Conservation (phyloP, 106 monocot species). For the Phalaenopsis equestris region DNA sequence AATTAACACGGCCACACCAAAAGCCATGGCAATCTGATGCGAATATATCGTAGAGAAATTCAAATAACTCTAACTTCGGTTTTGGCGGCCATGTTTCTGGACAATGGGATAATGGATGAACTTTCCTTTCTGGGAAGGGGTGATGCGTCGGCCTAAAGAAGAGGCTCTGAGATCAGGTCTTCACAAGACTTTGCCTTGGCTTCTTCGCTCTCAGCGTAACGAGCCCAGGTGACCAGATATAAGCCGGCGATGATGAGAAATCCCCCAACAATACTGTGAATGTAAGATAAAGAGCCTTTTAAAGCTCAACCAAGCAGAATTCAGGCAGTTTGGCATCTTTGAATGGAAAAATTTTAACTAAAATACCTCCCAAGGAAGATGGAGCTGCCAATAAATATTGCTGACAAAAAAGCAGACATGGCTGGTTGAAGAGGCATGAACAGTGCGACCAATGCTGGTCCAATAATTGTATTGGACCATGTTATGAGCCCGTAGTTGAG, state of each 20-base stretch:
- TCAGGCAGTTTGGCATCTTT: too few species aligned
- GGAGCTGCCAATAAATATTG: conserved; percentile 61
- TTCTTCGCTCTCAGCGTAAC: conserved; percentile 31
- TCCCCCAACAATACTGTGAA: conserved; percentile 49
- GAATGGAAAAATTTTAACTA: too few species aligned
- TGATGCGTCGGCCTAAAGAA: conserved; percentile 14
- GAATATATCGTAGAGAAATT: too few species aligned
- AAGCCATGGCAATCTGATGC: too few species aligned
- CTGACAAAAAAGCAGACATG: conserved; percentile 56
- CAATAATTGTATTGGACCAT: conserved; percentile 66
- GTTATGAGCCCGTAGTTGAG: conserved; percentile 59
- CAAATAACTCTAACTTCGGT: too few species aligned
- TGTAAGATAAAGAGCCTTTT: not conserved
- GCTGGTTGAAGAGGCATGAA: conserved; percentile 77
- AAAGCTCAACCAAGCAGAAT: not conserved
- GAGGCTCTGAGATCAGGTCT: conserved; percentile 20
- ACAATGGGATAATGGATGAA: not conserved
- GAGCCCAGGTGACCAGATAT: conserved; percentile 69
- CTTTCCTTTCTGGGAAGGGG: not conserved
- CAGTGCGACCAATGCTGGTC: conserved; percentile 71
- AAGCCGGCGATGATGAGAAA: conserved; percentile 40
- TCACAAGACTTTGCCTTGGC: not conserved
- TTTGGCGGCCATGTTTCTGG: not conserved
- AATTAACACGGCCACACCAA: too few species aligned
- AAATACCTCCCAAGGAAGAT: conserved; percentile 68